phyloP scores from a whole-genome alignment of 352 stramenopile genomes.

The Halophytophthora batemanensis region DNA sequence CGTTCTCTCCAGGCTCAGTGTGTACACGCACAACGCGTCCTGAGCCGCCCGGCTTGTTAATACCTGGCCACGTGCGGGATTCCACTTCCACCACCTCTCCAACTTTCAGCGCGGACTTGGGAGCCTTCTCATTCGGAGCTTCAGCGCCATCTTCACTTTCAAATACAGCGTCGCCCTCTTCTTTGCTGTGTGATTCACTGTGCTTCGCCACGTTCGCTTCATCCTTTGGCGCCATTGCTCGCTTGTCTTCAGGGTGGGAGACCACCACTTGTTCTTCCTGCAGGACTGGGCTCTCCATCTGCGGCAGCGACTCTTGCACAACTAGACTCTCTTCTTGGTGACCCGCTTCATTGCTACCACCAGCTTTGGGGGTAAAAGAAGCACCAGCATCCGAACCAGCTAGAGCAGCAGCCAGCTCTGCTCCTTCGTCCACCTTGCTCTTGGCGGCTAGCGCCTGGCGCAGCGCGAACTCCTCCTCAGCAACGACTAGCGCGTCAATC shows the following conservation, averaged over 20 bases:
- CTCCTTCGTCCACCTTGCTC: slow-evolving; percentile 2
- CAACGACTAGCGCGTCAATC: slow-evolving; percentile 9
- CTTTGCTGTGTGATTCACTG: background rate
- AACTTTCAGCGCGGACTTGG: slow-evolving; percentile 23
- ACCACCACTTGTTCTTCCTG: too few species aligned
- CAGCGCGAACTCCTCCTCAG: slow-evolving; percentile 7
- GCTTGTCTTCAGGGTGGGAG: too few species aligned
- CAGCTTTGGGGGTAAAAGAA: slow-evolving; percentile 1
- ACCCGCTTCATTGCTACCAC: too few species aligned
- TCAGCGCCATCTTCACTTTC: background rate
- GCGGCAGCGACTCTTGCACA: too few species aligned
- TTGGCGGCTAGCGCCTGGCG: slow-evolving; percentile 1
- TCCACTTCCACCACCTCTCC: slow-evolving; percentile 59
- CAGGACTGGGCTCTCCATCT: too few species aligned
- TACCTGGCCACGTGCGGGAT: slow-evolving; percentile 79
- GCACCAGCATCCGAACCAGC: background rate
- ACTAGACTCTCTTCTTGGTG: too few species aligned
- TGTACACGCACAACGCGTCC: slow-evolving; percentile 54
- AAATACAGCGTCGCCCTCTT: slow-evolving; percentile 1
- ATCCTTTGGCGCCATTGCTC: too few species aligned
- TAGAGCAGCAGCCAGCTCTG: background rate
- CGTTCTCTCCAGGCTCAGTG: slow-evolving; percentile 19
- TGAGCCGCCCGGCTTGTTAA: slow-evolving; percentile 81
- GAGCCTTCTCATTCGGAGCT: background rate
- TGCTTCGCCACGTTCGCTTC: too few species aligned